These are phyloP conservation scores for Schizonepeta tenuifolia DNA, from an alignment of 257 asterid genomes.

Conservation along the genomic window DNA sequence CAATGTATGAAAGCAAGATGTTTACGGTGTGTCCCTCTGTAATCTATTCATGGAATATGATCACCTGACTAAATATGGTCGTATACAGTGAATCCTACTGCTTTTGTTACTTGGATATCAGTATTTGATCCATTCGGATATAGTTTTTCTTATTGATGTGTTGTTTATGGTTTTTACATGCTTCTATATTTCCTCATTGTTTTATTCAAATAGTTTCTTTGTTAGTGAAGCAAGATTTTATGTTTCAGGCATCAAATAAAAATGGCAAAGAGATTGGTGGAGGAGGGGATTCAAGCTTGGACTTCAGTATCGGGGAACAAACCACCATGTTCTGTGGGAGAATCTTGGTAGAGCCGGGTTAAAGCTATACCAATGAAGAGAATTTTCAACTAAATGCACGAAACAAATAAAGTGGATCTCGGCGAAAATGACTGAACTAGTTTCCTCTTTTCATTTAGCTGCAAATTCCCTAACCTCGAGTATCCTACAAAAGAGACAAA, in stretches of 20 bases:
- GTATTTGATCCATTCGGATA: neutral
- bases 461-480: too few species aligned
- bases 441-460: too few species aligned
- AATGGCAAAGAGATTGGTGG: constrained; percentile 74
- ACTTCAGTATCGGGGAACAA: constrained; percentile 54
- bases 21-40: neutral
- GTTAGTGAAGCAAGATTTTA: constrained; percentile 26
- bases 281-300: constrained; percentile 80
- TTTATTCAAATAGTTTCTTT: neutral
- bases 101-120: constrained; percentile 20
- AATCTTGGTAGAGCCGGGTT: too few species aligned
- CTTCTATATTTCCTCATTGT: constrained; percentile 5
- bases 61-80: neutral
- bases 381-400: too few species aligned
- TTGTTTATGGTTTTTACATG: neutral
- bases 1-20: neutral
- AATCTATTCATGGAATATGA: neutral
- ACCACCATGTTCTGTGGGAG: constrained; percentile 75
- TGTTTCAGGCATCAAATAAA: constrained; percentile 72
- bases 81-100: neutral
- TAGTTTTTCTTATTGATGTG: neutral
- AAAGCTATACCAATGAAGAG: too few species aligned
- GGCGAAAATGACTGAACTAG: too few species aligned
- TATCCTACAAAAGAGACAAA: too few species aligned
- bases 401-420: too few species aligned